A percentile compares a stretch with the other conserved stretches of the same genome.
Evolutionary conservation across 1,284 basidiomycete genomes (phyloP).

Genomic region (Ustanciosporium gigantosporum): DNA sequence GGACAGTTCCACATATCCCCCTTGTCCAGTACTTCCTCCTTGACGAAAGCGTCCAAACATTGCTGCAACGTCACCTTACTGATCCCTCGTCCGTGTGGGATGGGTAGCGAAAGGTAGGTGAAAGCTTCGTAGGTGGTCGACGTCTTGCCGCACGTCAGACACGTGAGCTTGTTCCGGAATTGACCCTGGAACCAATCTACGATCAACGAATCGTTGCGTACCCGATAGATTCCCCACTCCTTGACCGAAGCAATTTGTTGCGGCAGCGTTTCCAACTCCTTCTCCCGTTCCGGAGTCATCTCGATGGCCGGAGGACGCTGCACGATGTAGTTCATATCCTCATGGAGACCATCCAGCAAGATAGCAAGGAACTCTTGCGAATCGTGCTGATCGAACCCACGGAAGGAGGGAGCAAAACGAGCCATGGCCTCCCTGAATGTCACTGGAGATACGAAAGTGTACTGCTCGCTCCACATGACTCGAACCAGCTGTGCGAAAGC

Average conservation of each 20-base stretch:
- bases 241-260: slow-evolving; percentile 66
- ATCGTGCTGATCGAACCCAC: slow-evolving; percentile 55
- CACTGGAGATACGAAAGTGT: slow-evolving; percentile 79
- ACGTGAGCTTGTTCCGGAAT: slow-evolving; percentile 58
- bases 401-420: slow-evolving; percentile 53
- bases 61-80: slow-evolving; percentile 75
- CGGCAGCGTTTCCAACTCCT: slow-evolving; percentile 70
- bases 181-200: slow-evolving; percentile 55
- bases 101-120: slow-evolving; percentile 57
- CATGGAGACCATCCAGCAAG: slow-evolving; percentile 45
- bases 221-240: slow-evolving; percentile 52
- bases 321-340: slow-evolving; percentile 47
- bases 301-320: slow-evolving; percentile 46
- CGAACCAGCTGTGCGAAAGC: slow-evolving; percentile 83
- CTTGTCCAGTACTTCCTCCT: slow-evolving; percentile 86
- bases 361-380: slow-evolving; percentile 50
- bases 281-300: slow-evolving; percentile 53
- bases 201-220: slow-evolving; percentile 53
- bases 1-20: slow-evolving; percentile 91
- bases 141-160: slow-evolving; percentile 67
- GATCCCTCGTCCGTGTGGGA: slow-evolving; percentile 65
- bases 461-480: slow-evolving; percentile 85
- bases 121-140: slow-evolving; percentile 89
- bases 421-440: slow-evolving; percentile 75
- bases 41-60: slow-evolving; percentile 88